Evolutionary conservation across 306 rosid species (phyloP).

Genomic region (Casuarina cunninghamiana): DNA sequence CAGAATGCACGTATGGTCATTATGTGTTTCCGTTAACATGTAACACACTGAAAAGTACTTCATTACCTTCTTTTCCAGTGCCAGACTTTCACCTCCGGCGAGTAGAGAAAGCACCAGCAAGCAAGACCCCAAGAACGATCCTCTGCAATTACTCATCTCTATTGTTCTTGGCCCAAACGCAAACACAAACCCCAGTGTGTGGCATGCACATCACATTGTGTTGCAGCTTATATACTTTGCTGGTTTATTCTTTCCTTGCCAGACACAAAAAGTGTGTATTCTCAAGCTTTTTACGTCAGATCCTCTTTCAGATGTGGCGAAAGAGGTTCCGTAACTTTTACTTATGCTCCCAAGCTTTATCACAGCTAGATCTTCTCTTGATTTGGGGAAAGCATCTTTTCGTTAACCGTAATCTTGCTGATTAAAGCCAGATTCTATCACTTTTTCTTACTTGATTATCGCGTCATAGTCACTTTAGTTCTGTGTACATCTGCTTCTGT

Average conservation of each 20-base stretch:
- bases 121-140: constrained; percentile 25
- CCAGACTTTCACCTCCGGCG: constrained; percentile 37
- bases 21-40: background rate
- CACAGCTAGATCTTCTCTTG: constrained; percentile 8
- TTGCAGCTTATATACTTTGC: constrained; percentile 7
- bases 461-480: background rate
- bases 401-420: constrained; percentile 22
- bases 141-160: constrained; percentile 20
- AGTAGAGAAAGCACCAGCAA: constrained; percentile 36
- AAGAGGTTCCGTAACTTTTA: constrained; percentile 40
- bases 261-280: constrained; percentile 41
- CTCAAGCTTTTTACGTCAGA: constrained; percentile 10
- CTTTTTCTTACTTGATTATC: constrained; percentile 9
- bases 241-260: constrained; percentile 53
- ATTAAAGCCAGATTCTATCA: constrained; percentile 27
- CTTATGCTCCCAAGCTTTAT: constrained; percentile 32
- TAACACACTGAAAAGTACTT: background rate
- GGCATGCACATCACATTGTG: background rate
- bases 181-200: background rate
- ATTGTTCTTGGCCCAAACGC: constrained; percentile 16
- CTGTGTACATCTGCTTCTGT: background rate
- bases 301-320: background rate
- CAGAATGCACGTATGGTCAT: background rate
- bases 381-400: constrained; percentile 43
- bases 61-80: constrained; percentile 45